Base-by-base conservation (phyloP, 2,329 filamentous ascomycete genomes). In the Talaromyces sp. region DNA sequence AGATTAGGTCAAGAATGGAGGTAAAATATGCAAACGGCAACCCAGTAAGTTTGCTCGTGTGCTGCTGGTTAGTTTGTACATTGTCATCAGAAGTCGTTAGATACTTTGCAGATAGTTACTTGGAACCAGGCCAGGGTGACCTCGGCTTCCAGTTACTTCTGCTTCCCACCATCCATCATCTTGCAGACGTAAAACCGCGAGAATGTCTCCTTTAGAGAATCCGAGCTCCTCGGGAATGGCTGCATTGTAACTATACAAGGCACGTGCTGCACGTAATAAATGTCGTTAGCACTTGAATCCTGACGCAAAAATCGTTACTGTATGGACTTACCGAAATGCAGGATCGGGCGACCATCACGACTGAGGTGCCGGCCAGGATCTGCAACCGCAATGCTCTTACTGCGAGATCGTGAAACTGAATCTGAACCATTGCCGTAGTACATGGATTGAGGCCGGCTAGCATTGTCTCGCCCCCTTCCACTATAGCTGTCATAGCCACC, bases 91-190 rank as follows among this genome's bases (percentile, higher is more conserved):
- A 40, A 25, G 28, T 39, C n/a, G 11, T 72, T 69, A 80, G 61
- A 82, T 84, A 56, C 78, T 77, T 72, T 87, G 84, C 57, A 88
- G 69, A 67, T 88, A 88, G 70, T 88, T 88, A 63, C 83, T 86
- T 2, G 85, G 85, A 53, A 88, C 85, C 64, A 88, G 74, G 22
- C 85, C 85, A 15, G 80, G 72, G 57, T 67, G 70, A 39, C 68
- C 64, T n/a, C 69, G 71, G 40, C 75, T 71, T 8, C 78, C 79
- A 46, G 92, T 89, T 40, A 97, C 84, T 73, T 97, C 93, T 11
- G 95, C 95, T 77, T 99, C 94, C 94, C 95, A 99, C 94, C 94
- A 99, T 19, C 94, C 94, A 70, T 99, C 94, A 71, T 99, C 94
- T 75, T 99, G 94, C 67, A 96, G 85, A 60, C 92, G 83, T 48